These are phyloP conservation scores for Myxozyma monticola DNA, from an alignment of 805 yeast species.

Conservation along the genomic window DNA sequence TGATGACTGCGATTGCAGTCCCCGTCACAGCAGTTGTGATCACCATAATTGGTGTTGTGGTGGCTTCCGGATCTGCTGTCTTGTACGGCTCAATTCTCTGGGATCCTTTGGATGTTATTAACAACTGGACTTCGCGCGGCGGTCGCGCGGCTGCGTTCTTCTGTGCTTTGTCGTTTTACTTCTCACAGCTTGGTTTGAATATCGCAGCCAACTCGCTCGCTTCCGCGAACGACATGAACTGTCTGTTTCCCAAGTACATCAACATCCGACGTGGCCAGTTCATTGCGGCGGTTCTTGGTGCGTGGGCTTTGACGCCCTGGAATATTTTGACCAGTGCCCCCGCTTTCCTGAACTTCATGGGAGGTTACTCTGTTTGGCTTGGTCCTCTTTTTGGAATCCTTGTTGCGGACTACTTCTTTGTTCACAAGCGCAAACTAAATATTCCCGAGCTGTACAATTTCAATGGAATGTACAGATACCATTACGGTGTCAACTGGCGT, in stretches of 20 bases:
- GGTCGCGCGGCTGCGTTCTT: slow-evolving; percentile 31
- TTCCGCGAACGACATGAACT: slow-evolving; percentile 45
- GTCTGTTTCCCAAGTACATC: slow-evolving; percentile 48
- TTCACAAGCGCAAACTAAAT: slow-evolving; percentile 46
- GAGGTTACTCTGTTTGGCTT: slow-evolving; percentile 45
- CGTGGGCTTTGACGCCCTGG: slow-evolving; percentile 46
- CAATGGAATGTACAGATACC: slow-evolving; percentile 47
- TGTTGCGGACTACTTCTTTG: slow-evolving; percentile 44
- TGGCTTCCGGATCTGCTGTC: slow-evolving; percentile 36
- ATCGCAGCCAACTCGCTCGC: slow-evolving; percentile 50
- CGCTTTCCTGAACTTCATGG: slow-evolving; percentile 42
- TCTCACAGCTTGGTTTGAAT: slow-evolving; percentile 74
- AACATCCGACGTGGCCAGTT: slow-evolving; percentile 51
- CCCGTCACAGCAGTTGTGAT: slow-evolving; percentile 41
- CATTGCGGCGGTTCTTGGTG: slow-evolving; percentile 40
- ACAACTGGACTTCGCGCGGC: slow-evolving; percentile 26
- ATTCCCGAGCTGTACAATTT: slow-evolving; percentile 46
- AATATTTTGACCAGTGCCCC: slow-evolving; percentile 42
- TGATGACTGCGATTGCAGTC: slow-evolving; percentile 53
- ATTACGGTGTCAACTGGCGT: slow-evolving; percentile 49
- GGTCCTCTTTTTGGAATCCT: slow-evolving; percentile 46
- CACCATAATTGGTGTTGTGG: slow-evolving; percentile 32
- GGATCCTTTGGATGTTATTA: slow-evolving; percentile 38
- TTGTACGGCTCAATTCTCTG: slow-evolving; percentile 47
- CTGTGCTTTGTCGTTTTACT: slow-evolving; percentile 47